Conservation (phyloP, 148 eudicot genomes). For the Rhododendron ovatum region DNA sequence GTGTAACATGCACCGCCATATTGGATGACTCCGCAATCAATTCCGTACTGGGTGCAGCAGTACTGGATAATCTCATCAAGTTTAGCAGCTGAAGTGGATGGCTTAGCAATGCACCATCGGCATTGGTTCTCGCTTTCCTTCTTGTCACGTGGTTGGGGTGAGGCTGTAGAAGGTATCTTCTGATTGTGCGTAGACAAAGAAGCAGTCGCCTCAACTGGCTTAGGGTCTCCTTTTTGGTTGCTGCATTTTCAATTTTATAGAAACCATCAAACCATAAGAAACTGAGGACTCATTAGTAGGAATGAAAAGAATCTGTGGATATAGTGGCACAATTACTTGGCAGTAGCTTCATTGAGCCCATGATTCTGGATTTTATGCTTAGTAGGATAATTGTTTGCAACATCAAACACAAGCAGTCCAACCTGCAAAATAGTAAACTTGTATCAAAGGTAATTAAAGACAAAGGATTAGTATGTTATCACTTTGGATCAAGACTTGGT, state of each 20-base stretch:
- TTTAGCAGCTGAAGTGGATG: slow-evolving; percentile 1
- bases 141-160: background rate
- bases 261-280: background rate
- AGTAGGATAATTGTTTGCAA: background rate
- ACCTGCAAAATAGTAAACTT: background rate
- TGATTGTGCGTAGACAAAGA: background rate
- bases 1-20: background rate
- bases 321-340: background rate
- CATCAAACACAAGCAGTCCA: background rate
- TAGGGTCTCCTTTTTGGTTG: background rate
- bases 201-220: background rate
- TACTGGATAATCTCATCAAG: slow-evolving; percentile 1
- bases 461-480: background rate
- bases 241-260: background rate
- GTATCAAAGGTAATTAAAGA: background rate
- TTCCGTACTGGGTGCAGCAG: background rate
- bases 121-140: no score
- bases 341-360: background rate
- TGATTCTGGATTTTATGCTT: background rate
- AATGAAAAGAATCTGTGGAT: background rate
- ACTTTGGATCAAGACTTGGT: background rate
- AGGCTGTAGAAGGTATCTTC: background rate
- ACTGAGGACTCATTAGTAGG: background rate
- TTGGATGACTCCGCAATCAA: background rate
- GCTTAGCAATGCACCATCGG: slow-evolving; percentile 5